Percentiles rank a stretch among this genome's conserved stretches.
phyloP scores from a whole-genome alignment of 1,284 basidiomycete genomes.

The Ustilago bromivora region DNA sequence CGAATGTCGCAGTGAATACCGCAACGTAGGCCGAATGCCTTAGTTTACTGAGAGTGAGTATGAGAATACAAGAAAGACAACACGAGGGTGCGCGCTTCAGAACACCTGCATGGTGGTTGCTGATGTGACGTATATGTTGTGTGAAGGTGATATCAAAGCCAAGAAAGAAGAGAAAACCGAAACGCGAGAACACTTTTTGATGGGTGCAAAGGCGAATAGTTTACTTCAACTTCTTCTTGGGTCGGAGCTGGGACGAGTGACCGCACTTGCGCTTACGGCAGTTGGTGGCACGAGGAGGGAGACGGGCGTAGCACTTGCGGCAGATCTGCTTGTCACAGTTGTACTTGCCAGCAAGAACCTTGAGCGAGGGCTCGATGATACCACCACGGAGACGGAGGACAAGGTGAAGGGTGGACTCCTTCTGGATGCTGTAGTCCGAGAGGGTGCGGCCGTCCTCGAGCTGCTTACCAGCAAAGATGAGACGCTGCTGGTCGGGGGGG shows the following conservation, averaged over 20 bases:
- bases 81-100: background rate
- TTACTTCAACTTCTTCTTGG: conserved; percentile 97
- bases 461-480: conserved; percentile 99
- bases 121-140: conserved; percentile 6
- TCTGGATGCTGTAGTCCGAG: conserved; percentile 82
- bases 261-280: conserved; percentile 80
- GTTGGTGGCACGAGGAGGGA: conserved; percentile 98
- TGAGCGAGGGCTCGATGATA: conserved; percentile 70
- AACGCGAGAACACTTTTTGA: conserved; percentile 9
- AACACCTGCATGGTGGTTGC: background rate
- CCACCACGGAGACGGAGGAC: conserved; percentile 68
- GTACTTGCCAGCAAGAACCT: conserved; percentile 89
- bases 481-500: conserved; percentile 93
- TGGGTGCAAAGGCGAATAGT: conserved; percentile 67
- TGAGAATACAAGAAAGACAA: conserved; percentile 12
- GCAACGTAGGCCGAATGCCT: background rate
- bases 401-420: conserved; percentile 71
- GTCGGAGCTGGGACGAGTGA: conserved; percentile 71
- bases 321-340: conserved; percentile 77
- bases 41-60: background rate
- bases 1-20: conserved; percentile 1
- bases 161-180: conserved; percentile 1
- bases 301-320: conserved; percentile 99
- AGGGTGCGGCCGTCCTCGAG: conserved; percentile 75
- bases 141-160: conserved; percentile 13